phyloP scores from a whole-genome alignment of 2,329 filamentous ascomycete species.

The Exutisphaerella laricina region DNA sequence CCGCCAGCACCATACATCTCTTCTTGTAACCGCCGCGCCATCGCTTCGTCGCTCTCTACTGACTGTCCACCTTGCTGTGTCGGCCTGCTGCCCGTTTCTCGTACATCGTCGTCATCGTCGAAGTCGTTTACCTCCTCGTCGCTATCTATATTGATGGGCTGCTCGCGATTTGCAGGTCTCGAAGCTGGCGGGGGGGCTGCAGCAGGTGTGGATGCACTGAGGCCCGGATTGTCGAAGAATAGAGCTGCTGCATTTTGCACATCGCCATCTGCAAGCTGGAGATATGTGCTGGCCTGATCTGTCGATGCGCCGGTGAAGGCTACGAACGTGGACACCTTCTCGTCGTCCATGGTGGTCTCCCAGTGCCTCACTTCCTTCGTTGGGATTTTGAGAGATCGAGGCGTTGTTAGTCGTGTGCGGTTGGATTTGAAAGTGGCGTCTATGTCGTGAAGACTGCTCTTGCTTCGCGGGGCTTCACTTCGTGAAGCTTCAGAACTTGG shows the following conservation, averaged over 20 bases:
- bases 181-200: slow-evolving; percentile 33
- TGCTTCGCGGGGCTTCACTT: not conserved
- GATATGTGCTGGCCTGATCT: slow-evolving; percentile 72
- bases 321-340: slow-evolving; percentile 68
- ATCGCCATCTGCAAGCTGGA: slow-evolving; percentile 78
- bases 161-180: slow-evolving; percentile 32
- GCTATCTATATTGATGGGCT: slow-evolving; percentile 71
- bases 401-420: too few species aligned
- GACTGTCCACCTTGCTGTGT: slow-evolving; percentile 17
- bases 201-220: slow-evolving; percentile 33
- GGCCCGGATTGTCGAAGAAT: slow-evolving; percentile 75
- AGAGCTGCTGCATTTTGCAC: slow-evolving; percentile 81
- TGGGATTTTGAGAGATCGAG: too few species aligned
- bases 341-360: slow-evolving; percentile 40
- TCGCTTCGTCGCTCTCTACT: slow-evolving; percentile 81
- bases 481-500: not conserved
- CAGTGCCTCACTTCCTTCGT: too few species aligned
- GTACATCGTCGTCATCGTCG: slow-evolving; percentile 35
- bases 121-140: slow-evolving; percentile 52
- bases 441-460: not conserved
- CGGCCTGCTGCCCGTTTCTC: slow-evolving; percentile 24
- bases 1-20: slow-evolving; percentile 66
- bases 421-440: not conserved
- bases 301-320: slow-evolving; percentile 71
- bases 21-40: slow-evolving; percentile 86